Evolutionary conservation across 129 eudicot genomes (phyloP), one percentile per base, ranked within the genome.

Genomic region (Sambucus nigra): DNA sequence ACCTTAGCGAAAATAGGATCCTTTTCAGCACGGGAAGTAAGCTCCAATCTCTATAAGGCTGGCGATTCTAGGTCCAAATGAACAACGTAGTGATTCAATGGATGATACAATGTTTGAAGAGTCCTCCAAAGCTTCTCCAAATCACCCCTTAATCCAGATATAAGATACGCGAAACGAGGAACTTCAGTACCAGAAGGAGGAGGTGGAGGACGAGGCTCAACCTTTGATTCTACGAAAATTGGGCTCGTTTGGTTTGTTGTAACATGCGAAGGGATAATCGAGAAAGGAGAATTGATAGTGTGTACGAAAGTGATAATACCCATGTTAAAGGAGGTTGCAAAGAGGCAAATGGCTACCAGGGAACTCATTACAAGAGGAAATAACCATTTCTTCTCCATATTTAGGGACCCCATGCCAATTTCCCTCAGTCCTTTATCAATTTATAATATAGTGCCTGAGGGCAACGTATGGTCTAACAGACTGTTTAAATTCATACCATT

Each of bases 81-180:
- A 65, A 88, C 47, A 44, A 88, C 77, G 61, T 88, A 88, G 42
- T 80, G 82, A 55, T 88, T 88, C 81, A 80, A 64, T 19, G 94
- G 97, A 73, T 89, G 97, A 60, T 89, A 89, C 24, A 89, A 25
- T 0, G 95, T 61, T 10, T 65, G 75, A 39, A 89, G 86, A n/a
- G 93, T 80, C 66, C 97, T 89, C 95, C 95, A 89, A 23, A 89
- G 79, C 66, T 78, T 89, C 25, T 84, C 69, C 19, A 78, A 52
- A 70, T 89, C 97, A 53, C 97, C 97, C 59, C 50, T 84, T 21
- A 95, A 84, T 6, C 97, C 97, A 16, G 97, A 89, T 53, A 89
- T 71, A 47, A 89, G 55, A 73, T 89, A 89, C 1, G 97, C 97
- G 11, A 89, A 89, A 23, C 72, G 80, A 35, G 97, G 97, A 27